Evolutionary conservation across 345 rosid species (phyloP).

Genomic region (Boechera stricta): DNA sequence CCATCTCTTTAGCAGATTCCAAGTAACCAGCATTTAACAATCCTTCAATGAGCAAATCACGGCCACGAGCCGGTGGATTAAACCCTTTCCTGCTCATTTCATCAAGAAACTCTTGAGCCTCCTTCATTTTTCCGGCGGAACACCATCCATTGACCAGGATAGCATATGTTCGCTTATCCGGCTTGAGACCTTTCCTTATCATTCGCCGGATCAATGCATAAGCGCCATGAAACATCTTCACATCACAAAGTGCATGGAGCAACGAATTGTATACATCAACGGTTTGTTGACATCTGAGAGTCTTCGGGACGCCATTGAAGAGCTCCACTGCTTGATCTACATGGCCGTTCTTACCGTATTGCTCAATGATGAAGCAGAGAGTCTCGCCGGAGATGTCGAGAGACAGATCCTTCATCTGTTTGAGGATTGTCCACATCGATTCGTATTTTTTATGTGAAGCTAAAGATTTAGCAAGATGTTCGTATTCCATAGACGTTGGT

Average conservation of each 20-base stretch:
- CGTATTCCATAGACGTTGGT: conserved; percentile 74
- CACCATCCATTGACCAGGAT: conserved; percentile 88
- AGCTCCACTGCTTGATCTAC: conserved; percentile 84
- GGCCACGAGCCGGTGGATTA: conserved; percentile 84
- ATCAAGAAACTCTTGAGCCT: conserved; percentile 77
- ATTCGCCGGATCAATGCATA: conserved; percentile 84
- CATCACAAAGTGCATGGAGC: conserved; percentile 80
- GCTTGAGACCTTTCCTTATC: conserved; percentile 71
- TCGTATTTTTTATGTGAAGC: conserved; percentile 62
- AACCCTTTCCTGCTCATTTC: conserved; percentile 90
- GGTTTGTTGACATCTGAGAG: conserved; percentile 61
- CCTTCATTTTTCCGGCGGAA: conserved; percentile 77
- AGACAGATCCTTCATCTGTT: conserved; percentile 61
- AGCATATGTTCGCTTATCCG: conserved; percentile 65
- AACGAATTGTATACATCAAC: conserved; percentile 66
- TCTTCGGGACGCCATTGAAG: conserved; percentile 61
- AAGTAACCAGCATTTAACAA: conserved; percentile 76
- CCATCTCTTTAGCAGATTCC: conserved; percentile 85
- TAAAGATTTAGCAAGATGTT: conserved; percentile 71
- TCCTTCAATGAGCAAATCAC: conserved; percentile 88
- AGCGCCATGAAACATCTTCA: conserved; percentile 84
- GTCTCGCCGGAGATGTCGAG: conserved; percentile 65
- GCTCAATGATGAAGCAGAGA: conserved; percentile 71
- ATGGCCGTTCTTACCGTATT: conserved; percentile 76
- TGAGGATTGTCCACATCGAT: conserved; percentile 84